A percentile compares a stretch with the other conserved stretches of the same genome.
Evolutionary conservation across 768 basidiomycete genomes (phyloP).

Genomic region (Tylopilus rubrobrunneus): DNA sequence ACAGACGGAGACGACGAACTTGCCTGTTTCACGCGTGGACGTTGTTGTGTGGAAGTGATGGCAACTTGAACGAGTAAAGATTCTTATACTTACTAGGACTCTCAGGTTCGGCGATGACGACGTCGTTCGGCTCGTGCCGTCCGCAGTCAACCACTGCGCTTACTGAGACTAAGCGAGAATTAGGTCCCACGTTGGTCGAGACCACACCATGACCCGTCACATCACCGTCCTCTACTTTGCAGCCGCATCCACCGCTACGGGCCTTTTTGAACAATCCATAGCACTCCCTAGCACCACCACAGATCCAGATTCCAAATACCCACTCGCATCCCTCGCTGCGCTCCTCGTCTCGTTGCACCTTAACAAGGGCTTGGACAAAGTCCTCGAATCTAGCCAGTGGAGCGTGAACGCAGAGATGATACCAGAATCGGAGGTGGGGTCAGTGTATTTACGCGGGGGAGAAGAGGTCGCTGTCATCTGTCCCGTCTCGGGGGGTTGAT

Average conservation of each 20-base stretch:
- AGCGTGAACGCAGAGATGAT: constrained; percentile 82
- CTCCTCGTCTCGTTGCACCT: constrained; percentile 56
- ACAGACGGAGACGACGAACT: too few species aligned
- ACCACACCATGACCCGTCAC: not conserved
- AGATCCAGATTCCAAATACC: constrained; percentile 24
- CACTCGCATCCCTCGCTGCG: constrained; percentile 45
- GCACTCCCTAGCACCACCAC: constrained; percentile 34
- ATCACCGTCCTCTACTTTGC: constrained; percentile 54
- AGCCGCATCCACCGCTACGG: constrained; percentile 67
- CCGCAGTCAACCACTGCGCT: not conserved
- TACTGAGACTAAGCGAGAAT: too few species aligned
- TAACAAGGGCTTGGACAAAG: constrained; percentile 42
- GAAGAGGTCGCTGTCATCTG: constrained; percentile 80
- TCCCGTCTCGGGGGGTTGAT: constrained; percentile 74
- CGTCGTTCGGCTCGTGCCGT: not conserved
- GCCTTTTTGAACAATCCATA: constrained; percentile 51
- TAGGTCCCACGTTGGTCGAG: too few species aligned
- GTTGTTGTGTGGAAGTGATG: too few species aligned
- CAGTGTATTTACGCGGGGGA: constrained; percentile 53
- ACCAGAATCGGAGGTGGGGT: constrained; percentile 42
- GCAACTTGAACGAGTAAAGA: too few species aligned
- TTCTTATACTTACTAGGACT: too few species aligned
- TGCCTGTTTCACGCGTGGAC: too few species aligned
- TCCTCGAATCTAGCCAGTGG: constrained; percentile 66
- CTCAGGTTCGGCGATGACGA: too few species aligned